Evolutionary conservation across 371 early-diverging fungal genomes (phyloP).

Genomic region (Phascolomyces articulosus): DNA sequence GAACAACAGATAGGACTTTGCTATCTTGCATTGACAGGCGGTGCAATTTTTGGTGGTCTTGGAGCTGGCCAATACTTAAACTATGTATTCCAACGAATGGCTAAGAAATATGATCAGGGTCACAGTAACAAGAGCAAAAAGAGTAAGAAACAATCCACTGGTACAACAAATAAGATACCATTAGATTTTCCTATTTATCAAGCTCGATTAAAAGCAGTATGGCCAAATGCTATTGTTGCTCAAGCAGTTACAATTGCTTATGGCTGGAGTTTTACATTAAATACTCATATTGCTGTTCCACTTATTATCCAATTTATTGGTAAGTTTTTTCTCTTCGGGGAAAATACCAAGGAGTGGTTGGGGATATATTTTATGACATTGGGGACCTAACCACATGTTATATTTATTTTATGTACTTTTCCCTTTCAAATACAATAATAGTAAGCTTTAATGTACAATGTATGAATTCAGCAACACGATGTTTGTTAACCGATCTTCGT

Average conservation of each 20-base stretch:
- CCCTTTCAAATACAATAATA: no score
- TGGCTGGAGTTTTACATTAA: constrained; percentile 17
- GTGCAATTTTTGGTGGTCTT: constrained; percentile 14
- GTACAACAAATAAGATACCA: constrained; percentile 1
- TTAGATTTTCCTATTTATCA: constrained; percentile 23
- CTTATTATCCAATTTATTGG: constrained; percentile 21
- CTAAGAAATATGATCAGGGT: constrained; percentile 4
- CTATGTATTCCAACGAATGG: constrained; percentile 9
- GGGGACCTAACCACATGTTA: no score
- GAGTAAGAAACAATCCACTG: not conserved
- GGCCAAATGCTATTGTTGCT: constrained; percentile 11
- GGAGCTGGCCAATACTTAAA: constrained; percentile 13
- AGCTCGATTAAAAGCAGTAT: constrained; percentile 15
- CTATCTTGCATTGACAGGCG: constrained; percentile 16
- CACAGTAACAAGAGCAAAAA: not conserved
- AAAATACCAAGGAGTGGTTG: no score
- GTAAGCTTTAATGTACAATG: constrained; percentile 2
- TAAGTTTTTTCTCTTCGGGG: no score
- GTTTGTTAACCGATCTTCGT: constrained; percentile 35
- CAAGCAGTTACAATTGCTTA: constrained; percentile 15
- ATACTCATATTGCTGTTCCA: constrained; percentile 16
- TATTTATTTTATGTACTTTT: no score
- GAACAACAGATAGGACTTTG: constrained; percentile 23
- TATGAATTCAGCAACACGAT: constrained; percentile 19
- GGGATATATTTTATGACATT: no score